Evolutionary conservation across 1,284 basidiomycete genomes (phyloP), one percentile per base, ranked within the genome.

Genomic region (Malassezia sp.): DNA sequence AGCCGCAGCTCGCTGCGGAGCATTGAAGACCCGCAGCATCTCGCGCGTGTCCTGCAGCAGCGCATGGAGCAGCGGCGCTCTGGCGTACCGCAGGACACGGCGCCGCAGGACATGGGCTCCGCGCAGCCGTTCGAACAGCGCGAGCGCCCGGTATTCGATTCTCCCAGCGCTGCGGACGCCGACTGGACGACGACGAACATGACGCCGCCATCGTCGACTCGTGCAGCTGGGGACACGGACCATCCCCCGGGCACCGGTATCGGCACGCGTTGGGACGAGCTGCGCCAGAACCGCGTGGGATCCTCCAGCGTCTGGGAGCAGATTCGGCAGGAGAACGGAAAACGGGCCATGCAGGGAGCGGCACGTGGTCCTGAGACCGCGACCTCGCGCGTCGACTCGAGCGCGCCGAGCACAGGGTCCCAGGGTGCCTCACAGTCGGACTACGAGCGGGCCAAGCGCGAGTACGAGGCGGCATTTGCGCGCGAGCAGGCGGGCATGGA

Each of bases 401-500:
- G 29, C 14, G 17, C 22, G 38, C n/a, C 20, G 3, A 5, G 22
- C 11, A 0, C 27, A 8, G 15, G 15, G 29, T n/a, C n/a, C 2
- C 22, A 22, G n/a, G n/a, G n/a, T n/a, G n/a, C n/a, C n/a, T n/a
- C n/a, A 21, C 22, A 7, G 14, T 29, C 42, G 26, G 31, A 39
- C 11, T 45, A 45, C 30, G 48, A 50, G n/a, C 21, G 32, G 5
- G 48, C 48, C 11, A 30, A 35, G 24, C 20, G 26, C 4, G 48
- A 50, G 28, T 50, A 50, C 38, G 23, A 38, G 10, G 33, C 14
- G 12, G 48, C 48, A 15, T 21, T 50, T 12, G 48, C 44, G 24
- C 48, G 41, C 15, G 48, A 50, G 28, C 48, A 42, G 23, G 22
- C 24, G 20, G 48, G 48, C 26, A n/a, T 50, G 14, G 48, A 50